Base-by-base conservation (phyloP, 768 basidiomycete species). In the Boletellus ananiceps region DNA sequence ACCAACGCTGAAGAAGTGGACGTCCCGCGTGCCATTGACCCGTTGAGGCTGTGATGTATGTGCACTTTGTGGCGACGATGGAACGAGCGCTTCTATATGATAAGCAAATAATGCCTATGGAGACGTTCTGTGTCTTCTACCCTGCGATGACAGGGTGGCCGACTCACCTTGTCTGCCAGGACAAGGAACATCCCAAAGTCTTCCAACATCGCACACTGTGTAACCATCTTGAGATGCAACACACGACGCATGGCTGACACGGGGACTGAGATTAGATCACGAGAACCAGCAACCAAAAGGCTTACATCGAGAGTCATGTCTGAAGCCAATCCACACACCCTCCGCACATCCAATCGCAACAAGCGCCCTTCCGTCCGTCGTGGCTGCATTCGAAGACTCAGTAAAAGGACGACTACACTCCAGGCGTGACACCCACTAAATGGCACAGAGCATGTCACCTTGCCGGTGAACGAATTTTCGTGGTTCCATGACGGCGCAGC, bases 181-280 rank as follows among this genome's bases (percentile, higher is more conserved):
- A 98, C 95, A 23, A 98, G 78, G 76, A 99, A 93, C 56, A 97
- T 93, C 14, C 93, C 90, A 66, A 96, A 97, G 55, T 95, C 90
- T 63, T 96, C 93, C 7, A 98, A 72, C 79, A 97, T 94, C 0
- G 93, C 93, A 64, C 91, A 92, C 62, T 96, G 93, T 0, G 92
- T 93, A 29, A 98, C 93, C 74, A 85, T 83, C 68, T 93, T 92
- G 39, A 98, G 72, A 64, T 96, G 94, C 2, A 98, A 74, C 14
- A 98, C 94, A 21, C 93, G 90, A 29, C 92, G 85, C 75, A 97
- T 83, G 3, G 93, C 91, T 94, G 51, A 48, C 38, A 32, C 23
- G 8, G 44, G 18, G 39, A 46, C 16, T 36, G 21, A 44, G 39
- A 47, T 55, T 42, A 66, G 50, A 35, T 35, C 3, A 16, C 11